Conservation (phyloP, 2,329 filamentous ascomycete genomes). For the Fusarium longipes region DNA sequence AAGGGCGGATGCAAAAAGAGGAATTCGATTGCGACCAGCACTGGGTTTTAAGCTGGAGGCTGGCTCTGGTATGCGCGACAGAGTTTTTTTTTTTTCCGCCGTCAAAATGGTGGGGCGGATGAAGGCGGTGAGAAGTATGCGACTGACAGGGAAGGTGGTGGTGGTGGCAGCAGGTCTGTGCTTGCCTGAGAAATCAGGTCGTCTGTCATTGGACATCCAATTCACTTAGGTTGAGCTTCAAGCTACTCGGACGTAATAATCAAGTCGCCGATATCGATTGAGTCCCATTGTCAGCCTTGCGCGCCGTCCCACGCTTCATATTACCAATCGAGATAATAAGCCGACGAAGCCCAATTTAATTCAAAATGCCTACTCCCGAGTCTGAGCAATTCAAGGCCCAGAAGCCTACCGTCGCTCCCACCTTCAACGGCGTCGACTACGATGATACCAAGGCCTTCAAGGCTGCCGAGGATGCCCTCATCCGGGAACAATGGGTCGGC, state of each 20-base stretch:
- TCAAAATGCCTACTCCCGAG: constrained; percentile 82
- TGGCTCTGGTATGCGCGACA: constrained; percentile 38
- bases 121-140: constrained; percentile 51
- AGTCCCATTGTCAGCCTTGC: constrained; percentile 33
- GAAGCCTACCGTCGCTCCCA: constrained; percentile 84
- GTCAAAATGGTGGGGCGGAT: constrained; percentile 49
- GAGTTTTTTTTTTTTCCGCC: constrained; percentile 48
- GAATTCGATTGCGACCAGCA: constrained; percentile 25
- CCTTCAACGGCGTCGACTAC: constrained; percentile 88
- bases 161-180: constrained; percentile 13
- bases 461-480: constrained; percentile 82
- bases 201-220: constrained; percentile 41
- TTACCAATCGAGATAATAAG: constrained; percentile 17
- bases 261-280: constrained; percentile 44
- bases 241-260: constrained; percentile 39
- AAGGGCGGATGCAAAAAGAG: constrained; percentile 37
- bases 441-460: constrained; percentile 84
- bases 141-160: constrained; percentile 40
- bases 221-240: constrained; percentile 44
- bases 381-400: constrained; percentile 83
- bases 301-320: constrained; percentile 27
- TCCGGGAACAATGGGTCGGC: constrained; percentile 89
- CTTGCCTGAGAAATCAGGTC: constrained; percentile 50
- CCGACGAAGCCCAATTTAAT: constrained; percentile 25
- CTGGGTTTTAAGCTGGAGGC: constrained; percentile 43